Base-by-base conservation (phyloP, 257 asterid species). In the Rhazya stricta region DNA sequence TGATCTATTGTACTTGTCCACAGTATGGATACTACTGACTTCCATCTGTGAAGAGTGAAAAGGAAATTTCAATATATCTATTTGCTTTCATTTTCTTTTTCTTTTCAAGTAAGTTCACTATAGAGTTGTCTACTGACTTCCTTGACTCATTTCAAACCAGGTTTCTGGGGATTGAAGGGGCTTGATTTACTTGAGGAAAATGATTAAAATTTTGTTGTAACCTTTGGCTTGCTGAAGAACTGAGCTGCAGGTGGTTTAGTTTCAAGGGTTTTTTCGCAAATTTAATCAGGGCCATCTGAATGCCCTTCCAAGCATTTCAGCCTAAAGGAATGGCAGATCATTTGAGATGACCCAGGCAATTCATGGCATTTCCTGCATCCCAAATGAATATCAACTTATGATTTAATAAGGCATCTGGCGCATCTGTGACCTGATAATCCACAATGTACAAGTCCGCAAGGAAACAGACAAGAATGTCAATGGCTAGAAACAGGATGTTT, bases 111-210 rank as follows among this genome's bases (percentile, higher is more conserved):
- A 54, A 54, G 29, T 54, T 54, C 9, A 23, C n/a, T 23, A 12
- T 53, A 21, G 2, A 21, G 3, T 56, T 57, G 45, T 63, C 39
- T 23, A 27, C 53, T 48, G 30, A 42, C 29, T 42, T 63, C 41
- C 50, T 27, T 1, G 0, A 29, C 51, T 21, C 45, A 13, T 57
- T 32, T n/a, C n/a, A n/a, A 34, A 50, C 65, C 42, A 11, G 50
- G 67, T 54, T 21, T 58, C 32, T 16, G 34, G 58, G n/a, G 3
- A 30, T 58, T 43, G 23, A 58, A 73, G 36, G 7, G 30, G 34
- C 70, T 18, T 45, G 39, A 15, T 74, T 43, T 43, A 30, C 61
- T 43, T 45, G 53, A 42, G 37, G 56, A 73, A 60, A 74, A 60
- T 67, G 7, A 42, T 39, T 10, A n/a, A n/a, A n/a, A 36, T 51